phyloP scores from a whole-genome alignment of 2,329 filamentous ascomycete genomes.

The Xylariaceae sp. region DNA sequence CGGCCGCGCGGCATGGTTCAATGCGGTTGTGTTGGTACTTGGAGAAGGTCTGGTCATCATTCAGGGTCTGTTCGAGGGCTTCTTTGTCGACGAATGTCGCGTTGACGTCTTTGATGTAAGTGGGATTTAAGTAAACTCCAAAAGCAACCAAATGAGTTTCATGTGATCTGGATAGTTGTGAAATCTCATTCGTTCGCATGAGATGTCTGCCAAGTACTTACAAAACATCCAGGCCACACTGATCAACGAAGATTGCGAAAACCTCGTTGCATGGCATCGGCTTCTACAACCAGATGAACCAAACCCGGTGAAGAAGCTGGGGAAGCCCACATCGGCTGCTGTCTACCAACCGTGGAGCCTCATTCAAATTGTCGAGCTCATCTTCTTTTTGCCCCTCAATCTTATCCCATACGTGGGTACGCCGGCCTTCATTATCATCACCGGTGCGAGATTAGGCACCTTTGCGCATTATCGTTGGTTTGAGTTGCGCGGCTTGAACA shows the following conservation, averaged over 20 bases:
- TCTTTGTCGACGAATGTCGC: conserved; percentile 75
- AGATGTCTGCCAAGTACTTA: neutral
- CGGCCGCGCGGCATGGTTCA: conserved; percentile 82
- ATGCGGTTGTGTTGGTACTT: conserved; percentile 82
- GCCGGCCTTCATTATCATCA: conserved; percentile 82
- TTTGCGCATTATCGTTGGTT: conserved; percentile 92
- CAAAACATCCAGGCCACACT: conserved; percentile 57
- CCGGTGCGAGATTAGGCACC: conserved; percentile 82
- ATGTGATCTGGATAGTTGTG: too few relatives aligned
- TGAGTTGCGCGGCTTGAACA: conserved; percentile 70
- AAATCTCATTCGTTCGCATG: neutral
- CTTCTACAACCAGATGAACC: conserved; percentile 65
- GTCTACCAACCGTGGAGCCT: conserved; percentile 87
- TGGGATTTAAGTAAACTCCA: neutral
- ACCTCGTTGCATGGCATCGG: conserved; percentile 66
- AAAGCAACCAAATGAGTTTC: too few relatives aligned
- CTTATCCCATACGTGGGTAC: conserved; percentile 81
- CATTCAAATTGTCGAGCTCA: conserved; percentile 83
- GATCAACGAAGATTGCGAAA: conserved; percentile 68
- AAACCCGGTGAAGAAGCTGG: conserved; percentile 74
- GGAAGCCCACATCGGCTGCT: conserved; percentile 73
- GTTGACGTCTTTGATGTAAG: conserved; percentile 82
- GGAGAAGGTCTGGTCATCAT: conserved; percentile 75
- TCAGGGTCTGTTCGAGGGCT: conserved; percentile 69
- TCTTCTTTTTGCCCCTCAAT: conserved; percentile 78